Conservation (phyloP, 805 yeast species). For the Lipomyces chichibuensis region DNA sequence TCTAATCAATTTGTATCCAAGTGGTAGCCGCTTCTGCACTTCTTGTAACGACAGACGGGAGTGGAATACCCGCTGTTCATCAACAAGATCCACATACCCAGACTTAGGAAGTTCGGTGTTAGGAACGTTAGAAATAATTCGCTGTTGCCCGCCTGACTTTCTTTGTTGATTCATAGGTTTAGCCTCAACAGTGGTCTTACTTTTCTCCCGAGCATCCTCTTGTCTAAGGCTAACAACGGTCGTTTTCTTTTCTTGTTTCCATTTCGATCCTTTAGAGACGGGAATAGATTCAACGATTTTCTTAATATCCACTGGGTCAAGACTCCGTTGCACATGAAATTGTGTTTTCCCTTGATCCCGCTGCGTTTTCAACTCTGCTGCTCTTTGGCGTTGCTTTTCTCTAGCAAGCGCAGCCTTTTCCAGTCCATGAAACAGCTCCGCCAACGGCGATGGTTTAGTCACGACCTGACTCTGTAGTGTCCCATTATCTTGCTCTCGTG, state of each 20-base stretch:
- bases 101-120: background rate
- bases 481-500: background rate
- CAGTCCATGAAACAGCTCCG: background rate
- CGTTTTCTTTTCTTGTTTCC: background rate
- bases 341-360: background rate
- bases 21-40: background rate
- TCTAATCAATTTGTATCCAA: background rate
- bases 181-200: background rate
- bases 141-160: background rate
- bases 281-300: conserved; percentile 2
- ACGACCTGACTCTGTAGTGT: background rate
- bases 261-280: background rate
- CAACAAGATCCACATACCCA: conserved; percentile 6
- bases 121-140: background rate
- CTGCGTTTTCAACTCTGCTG: background rate
- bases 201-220: background rate
- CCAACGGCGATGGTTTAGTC: background rate
- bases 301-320: background rate
- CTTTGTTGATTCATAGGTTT: background rate
- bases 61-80: background rate
- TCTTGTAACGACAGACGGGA: conserved; percentile 6
- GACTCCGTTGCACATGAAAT: background rate
- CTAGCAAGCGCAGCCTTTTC: background rate
- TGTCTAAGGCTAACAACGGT: conserved; percentile 1
- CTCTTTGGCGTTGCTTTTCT: background rate